Evolutionary conservation across 345 rosid genomes (phyloP).

Genomic region (Microcos paniculata): DNA sequence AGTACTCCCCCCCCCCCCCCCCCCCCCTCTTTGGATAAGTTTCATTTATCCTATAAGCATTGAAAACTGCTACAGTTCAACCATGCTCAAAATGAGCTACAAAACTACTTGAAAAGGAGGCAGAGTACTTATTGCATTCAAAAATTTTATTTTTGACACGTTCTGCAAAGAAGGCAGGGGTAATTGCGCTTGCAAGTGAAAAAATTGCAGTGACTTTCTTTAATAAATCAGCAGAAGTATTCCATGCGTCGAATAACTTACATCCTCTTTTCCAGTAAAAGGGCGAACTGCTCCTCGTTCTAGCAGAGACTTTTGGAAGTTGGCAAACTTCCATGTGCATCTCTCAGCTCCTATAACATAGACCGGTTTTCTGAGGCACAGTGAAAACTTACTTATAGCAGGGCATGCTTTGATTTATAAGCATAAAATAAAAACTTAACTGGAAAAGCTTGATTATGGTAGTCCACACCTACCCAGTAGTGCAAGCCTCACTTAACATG

Average conservation of each 20-base stretch:
- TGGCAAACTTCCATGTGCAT: slow-evolving; percentile 85
- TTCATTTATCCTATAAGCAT: no score
- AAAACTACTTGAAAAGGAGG: no score
- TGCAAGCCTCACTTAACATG: slow-evolving; percentile 96
- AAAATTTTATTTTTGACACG: neutral
- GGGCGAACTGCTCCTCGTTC: slow-evolving; percentile 70
- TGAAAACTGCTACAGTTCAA: no score
- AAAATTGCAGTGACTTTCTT: neutral
- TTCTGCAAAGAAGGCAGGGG: neutral
- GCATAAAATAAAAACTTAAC: neutral
- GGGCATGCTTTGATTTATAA: neutral
- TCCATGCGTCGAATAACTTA: slow-evolving; percentile 39
- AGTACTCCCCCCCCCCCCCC: no score
- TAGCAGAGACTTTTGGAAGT: slow-evolving; percentile 68
- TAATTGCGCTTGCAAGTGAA: neutral
- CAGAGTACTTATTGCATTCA: neutral
- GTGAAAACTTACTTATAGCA: neutral
- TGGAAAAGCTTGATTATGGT: neutral
- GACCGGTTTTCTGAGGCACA: slow-evolving; percentile 71
- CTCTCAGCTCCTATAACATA: slow-evolving; percentile 75
- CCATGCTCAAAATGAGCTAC: no score
- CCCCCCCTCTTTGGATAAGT: no score
- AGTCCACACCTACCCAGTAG: slow-evolving; percentile 66
- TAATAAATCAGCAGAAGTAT: slow-evolving; percentile 20
- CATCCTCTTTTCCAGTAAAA: slow-evolving; percentile 66